Evolutionary conservation across 2,329 filamentous ascomycete genomes (phyloP), one percentile per base, ranked within the genome.

Genomic region (Trichophaea hybrida): DNA sequence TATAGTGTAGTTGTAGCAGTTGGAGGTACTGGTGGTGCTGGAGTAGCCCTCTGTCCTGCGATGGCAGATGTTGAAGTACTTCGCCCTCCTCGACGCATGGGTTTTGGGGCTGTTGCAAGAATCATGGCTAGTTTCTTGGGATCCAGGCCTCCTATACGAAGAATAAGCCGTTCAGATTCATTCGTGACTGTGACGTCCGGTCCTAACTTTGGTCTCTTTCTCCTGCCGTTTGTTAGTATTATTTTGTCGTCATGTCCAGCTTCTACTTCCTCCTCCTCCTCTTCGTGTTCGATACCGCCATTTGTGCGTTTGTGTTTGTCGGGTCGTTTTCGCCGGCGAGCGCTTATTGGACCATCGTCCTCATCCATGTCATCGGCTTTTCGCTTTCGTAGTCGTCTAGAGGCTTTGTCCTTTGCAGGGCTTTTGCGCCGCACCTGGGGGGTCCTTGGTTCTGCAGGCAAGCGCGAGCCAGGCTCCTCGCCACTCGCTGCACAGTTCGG

Each of bases 401-500:
- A 49, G 48, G 71, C 70, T 40, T 72, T 69, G 63, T 73, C 71
- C 48, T 58, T 61, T 58, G 57, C 50, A 8, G 32, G 35, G 50
- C 37, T 60, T 34, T 50, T 48, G 52, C 57, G 59, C 32, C 57
- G 54, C 32, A 37, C 51, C 33, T 59, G 63, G 7, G 40, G 31
- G 24, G 53, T 57, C 54, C 52, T 57, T 33, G 62, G 54, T 46
- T 51, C 53, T 31, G 44, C 13, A 46, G 53, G 24, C 37, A 37
- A 35, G 59, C 49, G 4, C 1, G 54, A 53, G 5, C 48, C 72
- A 56, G 74, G 75, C 61, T 76, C 72, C 37, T 78, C 72, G 37
- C 73, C 74, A 69, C 80, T 78, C 31, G 68, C 65, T n/a, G 72
- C 68, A 64, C 75, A 76, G 37, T 68, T 75, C 51, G 77, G 75